Percentiles rank a stretch among this genome's conserved stretches.
phyloP scores from a whole-genome alignment of 176 grass and related monocot genomes.

The Oryza nivara region DNA sequence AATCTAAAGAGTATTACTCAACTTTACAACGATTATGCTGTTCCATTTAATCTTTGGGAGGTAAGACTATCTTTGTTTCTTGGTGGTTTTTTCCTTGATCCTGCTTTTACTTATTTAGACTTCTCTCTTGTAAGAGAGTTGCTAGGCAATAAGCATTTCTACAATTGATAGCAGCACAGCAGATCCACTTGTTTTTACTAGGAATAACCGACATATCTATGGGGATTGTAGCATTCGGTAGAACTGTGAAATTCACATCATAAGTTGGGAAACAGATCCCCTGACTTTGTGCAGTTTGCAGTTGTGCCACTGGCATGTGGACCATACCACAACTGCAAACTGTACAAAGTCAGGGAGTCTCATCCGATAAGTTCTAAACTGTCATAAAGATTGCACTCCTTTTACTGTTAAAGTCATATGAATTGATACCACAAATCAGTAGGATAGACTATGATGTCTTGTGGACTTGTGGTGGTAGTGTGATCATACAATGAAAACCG shows the following conservation, averaged over 20 bases:
- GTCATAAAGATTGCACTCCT: not conserved
- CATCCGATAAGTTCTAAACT: too few species aligned
- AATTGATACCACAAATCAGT: not conserved
- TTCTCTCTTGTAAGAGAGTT: not conserved
- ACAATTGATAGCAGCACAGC: not conserved
- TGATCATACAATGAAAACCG: not conserved
- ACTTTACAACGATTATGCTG: constrained; percentile 88
- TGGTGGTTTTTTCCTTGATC: constrained; percentile 10
- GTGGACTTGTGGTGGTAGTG: not conserved
- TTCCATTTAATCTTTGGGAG: constrained; percentile 96
- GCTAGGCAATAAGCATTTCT: not conserved
- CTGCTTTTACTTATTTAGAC: not conserved
- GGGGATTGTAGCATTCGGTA: too few species aligned
- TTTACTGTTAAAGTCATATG: not conserved
- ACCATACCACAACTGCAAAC: too few species aligned
- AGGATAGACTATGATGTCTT: not conserved
- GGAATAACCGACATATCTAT: too few species aligned
- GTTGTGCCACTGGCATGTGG: too few species aligned
- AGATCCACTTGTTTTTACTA: not conserved
- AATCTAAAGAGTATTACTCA: constrained; percentile 97
- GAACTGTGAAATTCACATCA: too few species aligned
- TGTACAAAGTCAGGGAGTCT: too few species aligned
- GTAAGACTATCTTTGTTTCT: constrained; percentile 58
- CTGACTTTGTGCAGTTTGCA: too few species aligned
- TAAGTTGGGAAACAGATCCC: too few species aligned